Base-by-base conservation (phyloP, 2,329 filamentous ascomycete genomes). In the Verticillium dahliae region DNA sequence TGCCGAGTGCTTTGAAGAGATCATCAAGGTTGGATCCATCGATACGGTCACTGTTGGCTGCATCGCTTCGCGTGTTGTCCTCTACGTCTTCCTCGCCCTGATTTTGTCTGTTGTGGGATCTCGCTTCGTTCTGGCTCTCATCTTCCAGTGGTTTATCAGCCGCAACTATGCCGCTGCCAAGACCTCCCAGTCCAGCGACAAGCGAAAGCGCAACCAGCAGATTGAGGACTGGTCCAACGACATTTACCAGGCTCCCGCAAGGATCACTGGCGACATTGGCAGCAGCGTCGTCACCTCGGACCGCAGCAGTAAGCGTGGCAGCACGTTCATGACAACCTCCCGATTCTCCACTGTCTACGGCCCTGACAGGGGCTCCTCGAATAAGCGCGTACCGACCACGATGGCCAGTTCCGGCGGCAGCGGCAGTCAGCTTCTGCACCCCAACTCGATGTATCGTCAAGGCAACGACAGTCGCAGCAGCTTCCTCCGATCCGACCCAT, bases 171-270 rank as follows among this genome's bases (percentile, higher is more conserved):
- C 89, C 3, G 91, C 94, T 0, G 78, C 84, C 57, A 97, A 91
- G 76, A 96, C 94, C 0, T 94, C 91, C 2, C 89, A 96, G 74
- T 87, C 86, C 15, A 87, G 88, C 5, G 86, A 95, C 73, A 86
- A 88, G 66, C 92, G 94, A 73, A 90, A 93, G 76, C 88, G 95
- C 62, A 90, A 93, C 68, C 87, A 90, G 68, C 92, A 98, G 77
- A 99, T 99, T 66, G 95, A 99, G 74, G 94, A 97, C 69, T 99
- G 95, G 95, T 90, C 89, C 14, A 91, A 98, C 66, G 95, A 99
- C 71, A 99, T 99, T 69, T 98, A 99, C 75, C 90, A 92, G 54
- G 90, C 94, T 3, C 92, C 92, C 31, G 88, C 90, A 60, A 90
- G 92, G 67, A 81, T 97, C 65, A 85, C 89, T 3, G 95, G 87